Base-by-base conservation (phyloP, 2,329 filamentous ascomycete species). In the Fusarium tupiense region DNA sequence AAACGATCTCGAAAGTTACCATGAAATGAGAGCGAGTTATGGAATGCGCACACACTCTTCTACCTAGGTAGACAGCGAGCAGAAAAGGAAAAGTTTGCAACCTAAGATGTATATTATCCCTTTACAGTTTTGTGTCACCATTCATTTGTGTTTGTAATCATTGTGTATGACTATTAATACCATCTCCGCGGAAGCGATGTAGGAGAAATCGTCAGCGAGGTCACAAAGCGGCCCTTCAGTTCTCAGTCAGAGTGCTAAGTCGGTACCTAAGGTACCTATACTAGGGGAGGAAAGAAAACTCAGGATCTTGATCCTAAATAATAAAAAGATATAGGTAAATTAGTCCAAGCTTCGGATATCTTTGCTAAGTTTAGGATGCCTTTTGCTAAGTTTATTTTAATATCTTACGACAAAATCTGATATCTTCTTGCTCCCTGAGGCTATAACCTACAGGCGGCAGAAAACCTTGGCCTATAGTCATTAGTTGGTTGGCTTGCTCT, bases 171-270 rank as follows among this genome's bases (percentile, higher is more conserved):
- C 31, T 53, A 52, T 14, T 35, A 14, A 16, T 22, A 47, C 17
- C 20, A 41, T 43, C 53, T 71, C 60, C 60, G 47, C 37, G 67
- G 67, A 71, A 43, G 46, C 60, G 67, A 66, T 52, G 47, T 70
- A 60, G 40, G n/a, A 49, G 24, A 24, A 56, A 19, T n/a, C 52
- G 24, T 31, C 35, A 29, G 52, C 35, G 35, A 56, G 24, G 33
- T 46, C 31, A 33, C 40, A 35, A 58, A 33, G 47, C 16, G 31
- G 49, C 12, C 17, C 17, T 35, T 35, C 49, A 52, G 8, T 33
- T 52, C 49, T 24, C 16, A 33, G 17, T 19, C 22, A 52, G 49
- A 35, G 49, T 52, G n/a, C 31, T 19, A 13, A 35, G 29, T 37
- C 16, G 33, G 33, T 35, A 35, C 33, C 35, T 10, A 19, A 37